Base-by-base conservation (phyloP, 2,329 filamentous ascomycete species). In the Hypomyces perniciosus region DNA sequence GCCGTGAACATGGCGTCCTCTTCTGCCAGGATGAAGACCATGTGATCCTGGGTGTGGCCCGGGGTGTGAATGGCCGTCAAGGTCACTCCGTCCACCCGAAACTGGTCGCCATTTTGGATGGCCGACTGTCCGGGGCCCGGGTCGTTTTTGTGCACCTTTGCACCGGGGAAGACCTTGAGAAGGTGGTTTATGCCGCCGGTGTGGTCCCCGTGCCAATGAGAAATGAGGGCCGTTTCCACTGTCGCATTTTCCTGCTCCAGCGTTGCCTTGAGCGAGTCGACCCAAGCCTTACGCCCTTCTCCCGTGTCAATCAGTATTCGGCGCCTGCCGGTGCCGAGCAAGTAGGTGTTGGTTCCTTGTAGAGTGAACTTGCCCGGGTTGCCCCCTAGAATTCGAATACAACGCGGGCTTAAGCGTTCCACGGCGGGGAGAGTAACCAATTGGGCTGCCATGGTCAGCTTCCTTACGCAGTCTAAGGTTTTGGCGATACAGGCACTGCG, bases 181-280 rank as follows among this genome's bases (percentile, higher is more conserved):
- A 96, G 73, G 60, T 95, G 83, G 3, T 71, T 65, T 27, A 96
- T 79, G 6, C 93, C 93, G 27, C 84, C 81, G 6, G 84, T 78
- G 64, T 99, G 93, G 63, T 99, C 93, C 39, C 73, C 79, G 64
- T 99, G 93, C 90, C 91, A 95, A 67, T 99, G 93, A 0, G 91
- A 95, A 44, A 99, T 75, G 26, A 99, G 74, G 0, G 84, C 83
- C 13, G 76, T 72, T n/a, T 81, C 74, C 27, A 97, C 73, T 0
- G 74, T 79, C 20, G 86, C 85, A 27, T 83, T 77, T 65, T 95
- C 88, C 27, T 81, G 70, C 6, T 74, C 67, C 3, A 97, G 76
- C 0, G 85, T 80, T 4, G 74, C 70, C 56, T 80, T 78, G 34
- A 99, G 70, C 0, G 80, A 78, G 0, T 76, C 67, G 39, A 82